phyloP scores from a whole-genome alignment of 164 flowering plant species.

The Chimonanthus praecox region DNA sequence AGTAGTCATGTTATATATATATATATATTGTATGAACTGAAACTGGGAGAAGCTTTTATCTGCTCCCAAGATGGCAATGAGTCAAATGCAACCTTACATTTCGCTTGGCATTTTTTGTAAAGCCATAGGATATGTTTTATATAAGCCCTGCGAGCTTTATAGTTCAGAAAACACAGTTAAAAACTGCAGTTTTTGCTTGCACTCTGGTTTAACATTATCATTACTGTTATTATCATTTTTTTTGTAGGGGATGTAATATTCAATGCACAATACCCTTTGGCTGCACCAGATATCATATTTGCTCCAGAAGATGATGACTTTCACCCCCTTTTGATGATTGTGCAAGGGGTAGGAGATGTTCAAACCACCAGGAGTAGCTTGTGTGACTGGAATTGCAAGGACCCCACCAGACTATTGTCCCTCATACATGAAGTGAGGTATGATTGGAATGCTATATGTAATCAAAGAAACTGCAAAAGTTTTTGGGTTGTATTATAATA shows the following conservation, averaged over 20 bases:
- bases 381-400: constrained; percentile 68
- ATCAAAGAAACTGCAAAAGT: not conserved
- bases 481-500: not conserved
- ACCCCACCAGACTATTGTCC: constrained; percentile 51
- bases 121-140: not conserved
- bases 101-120: too few species aligned
- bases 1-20: too few species aligned
- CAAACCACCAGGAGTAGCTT: constrained; percentile 31
- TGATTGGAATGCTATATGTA: constrained; percentile 1
- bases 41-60: not conserved
- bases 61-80: not conserved
- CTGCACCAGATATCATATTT: constrained; percentile 81
- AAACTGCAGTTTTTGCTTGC: not conserved
- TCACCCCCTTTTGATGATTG: constrained; percentile 32
- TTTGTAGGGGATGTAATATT: constrained; percentile 77
- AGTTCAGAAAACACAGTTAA: not conserved
- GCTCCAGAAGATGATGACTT: constrained; percentile 71
- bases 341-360: constrained; percentile 27
- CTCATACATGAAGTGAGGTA: constrained; percentile 76
- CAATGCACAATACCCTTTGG: constrained; percentile 56
- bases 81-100: not conserved
- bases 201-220: not conserved
- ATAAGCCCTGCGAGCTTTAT: not conserved
- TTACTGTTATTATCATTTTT: not conserved
- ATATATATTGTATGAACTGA: too few species aligned